Evolutionary conservation across 2,329 filamentous ascomycete genomes (phyloP), one percentile per base, ranked within the genome.

Genomic region (Exophiala mesophila): DNA sequence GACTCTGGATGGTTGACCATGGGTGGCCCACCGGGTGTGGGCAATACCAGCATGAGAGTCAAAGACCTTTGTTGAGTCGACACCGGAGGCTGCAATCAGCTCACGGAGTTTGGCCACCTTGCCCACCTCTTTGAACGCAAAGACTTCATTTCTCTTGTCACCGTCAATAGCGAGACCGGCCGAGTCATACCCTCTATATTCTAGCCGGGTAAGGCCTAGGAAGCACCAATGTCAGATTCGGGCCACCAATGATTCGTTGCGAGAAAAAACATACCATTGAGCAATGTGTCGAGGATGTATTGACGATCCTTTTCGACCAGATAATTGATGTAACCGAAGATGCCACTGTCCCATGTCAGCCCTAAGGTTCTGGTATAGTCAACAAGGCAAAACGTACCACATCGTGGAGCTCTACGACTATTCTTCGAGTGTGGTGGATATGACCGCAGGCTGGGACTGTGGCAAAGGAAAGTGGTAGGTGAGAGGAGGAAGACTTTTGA

Each of bases 311-410:
- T 96, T 78, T 97, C 92, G 66, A 97, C 88, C 67, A 97, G 76
- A 73, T 97, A 97, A 76, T 97, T 97, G 75, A 97, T 87, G 78
- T 97, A 97, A 61, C 90, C 90, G 74, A 97, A 94, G 71, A 92
- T 94, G 69, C 87, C 87, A 82, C 86, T 90, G 54, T n/a, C 33
- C 9, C 24, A 12, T 6, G 32, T 41, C 20, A 29, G 41, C 12
- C 16, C 8, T 16, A 28, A 3, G 16, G 6, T 26, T 15, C 36
- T n/a, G n/a, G n/a, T n/a, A n/a, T n/a, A n/a, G 5, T 41, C 31
- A 43, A 21, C 29, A 34, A 3, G 5, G 6, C 5, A 20, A 19
- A 4, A 48, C 48, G 29, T 34, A 51, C 48, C 48, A 51, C 48
- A 51, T 51, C 32, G 38, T 51, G 48, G 48, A 23, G 31, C 15